Conservation (phyloP, 2,329 filamentous ascomycete species). For the Diplodia mutila region DNA sequence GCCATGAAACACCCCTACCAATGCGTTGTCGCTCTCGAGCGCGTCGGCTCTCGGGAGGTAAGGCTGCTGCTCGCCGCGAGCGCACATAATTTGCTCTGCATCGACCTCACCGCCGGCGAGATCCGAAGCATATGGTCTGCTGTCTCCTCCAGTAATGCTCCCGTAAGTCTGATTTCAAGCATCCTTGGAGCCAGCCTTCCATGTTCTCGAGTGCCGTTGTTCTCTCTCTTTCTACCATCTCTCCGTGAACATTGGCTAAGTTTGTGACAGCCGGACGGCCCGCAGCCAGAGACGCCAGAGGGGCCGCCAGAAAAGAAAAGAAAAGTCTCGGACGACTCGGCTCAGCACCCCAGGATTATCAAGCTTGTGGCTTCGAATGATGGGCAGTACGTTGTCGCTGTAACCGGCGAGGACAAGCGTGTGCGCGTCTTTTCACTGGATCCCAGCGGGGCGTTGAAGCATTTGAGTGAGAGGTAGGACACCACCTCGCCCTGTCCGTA, state of each 20-base stretch:
- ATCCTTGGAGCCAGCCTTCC: not conserved
- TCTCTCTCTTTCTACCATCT: not conserved
- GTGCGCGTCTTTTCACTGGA: conserved; percentile 79
- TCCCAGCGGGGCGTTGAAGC: conserved; percentile 61
- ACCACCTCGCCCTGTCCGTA: not conserved
- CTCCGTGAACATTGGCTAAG: conserved; percentile 33
- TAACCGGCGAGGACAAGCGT: conserved; percentile 90
- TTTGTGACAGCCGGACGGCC: conserved; percentile 25
- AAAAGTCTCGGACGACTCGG: conserved; percentile 32
- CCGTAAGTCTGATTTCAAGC: conserved; percentile 32
- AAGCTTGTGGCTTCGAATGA: conserved; percentile 67
- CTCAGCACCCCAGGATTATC: conserved; percentile 61
- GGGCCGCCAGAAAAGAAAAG: conserved; percentile 48
- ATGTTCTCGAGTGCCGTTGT: conserved; percentile 27
- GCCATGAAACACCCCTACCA: conserved; percentile 47
- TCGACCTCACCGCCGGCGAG: conserved; percentile 61
- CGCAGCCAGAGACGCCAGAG: conserved; percentile 32
- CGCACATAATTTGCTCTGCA: conserved; percentile 71
- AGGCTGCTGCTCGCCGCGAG: conserved; percentile 72
- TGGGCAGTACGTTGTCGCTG: conserved; percentile 70
- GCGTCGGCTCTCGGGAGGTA: conserved; percentile 25
- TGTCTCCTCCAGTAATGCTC: conserved; percentile 28
- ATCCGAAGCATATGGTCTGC: conserved; percentile 65
- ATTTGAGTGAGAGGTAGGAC: conserved; percentile 72
- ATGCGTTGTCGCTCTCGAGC: conserved; percentile 39